Evolutionary conservation across 148 eudicot genomes (phyloP).

Genomic region (Polygonum maritimum): DNA sequence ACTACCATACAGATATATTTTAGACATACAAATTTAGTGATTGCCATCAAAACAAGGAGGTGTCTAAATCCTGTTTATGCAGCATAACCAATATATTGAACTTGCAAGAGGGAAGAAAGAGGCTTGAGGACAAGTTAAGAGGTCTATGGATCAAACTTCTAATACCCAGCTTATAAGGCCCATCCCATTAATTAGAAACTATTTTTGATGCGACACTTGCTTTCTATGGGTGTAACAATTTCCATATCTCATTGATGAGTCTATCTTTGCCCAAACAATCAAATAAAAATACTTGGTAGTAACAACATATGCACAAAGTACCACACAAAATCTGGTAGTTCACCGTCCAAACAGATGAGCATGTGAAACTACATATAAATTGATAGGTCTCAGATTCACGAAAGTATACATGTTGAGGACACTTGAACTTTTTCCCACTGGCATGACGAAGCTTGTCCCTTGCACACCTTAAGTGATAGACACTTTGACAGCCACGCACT

Average conservation of each 20-base stretch:
- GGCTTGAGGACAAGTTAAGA: not conserved
- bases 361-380: not conserved
- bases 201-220: not conserved
- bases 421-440: slow-evolving; percentile 44
- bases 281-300: not conserved
- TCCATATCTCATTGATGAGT: not conserved
- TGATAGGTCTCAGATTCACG: not conserved
- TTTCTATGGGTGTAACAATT: not conserved
- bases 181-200: not conserved
- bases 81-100: not conserved
- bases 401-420: slow-evolving; percentile 78
- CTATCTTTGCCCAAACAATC: not conserved
- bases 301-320: not conserved
- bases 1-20: not conserved
- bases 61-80: not conserved
- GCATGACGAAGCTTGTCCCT: slow-evolving; percentile 28
- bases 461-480: slow-evolving; percentile 59
- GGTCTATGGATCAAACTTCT: not conserved
- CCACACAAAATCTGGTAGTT: not conserved
- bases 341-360: slow-evolving; percentile 1
- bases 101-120: not conserved
- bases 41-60: not conserved
- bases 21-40: not conserved
- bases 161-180: not conserved
- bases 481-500: slow-evolving; percentile 46